These are phyloP conservation scores for Syzygium oleosum DNA, from an alignment of 345 rosid species.

Conservation along the genomic window DNA sequence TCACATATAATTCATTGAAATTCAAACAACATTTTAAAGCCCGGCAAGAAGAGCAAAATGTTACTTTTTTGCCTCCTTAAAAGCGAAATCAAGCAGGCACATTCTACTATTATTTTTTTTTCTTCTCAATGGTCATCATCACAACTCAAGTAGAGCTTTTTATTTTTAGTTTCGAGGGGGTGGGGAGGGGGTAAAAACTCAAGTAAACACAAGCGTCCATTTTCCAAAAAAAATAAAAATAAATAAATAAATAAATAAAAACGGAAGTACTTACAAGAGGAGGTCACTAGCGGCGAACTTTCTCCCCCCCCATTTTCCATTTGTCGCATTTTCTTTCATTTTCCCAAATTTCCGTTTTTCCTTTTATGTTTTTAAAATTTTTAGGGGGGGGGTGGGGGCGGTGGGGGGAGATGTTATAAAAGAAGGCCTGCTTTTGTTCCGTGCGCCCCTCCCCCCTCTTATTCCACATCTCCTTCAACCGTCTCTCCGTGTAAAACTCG, in stretches of 20 bases:
- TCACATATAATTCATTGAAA: not conserved
- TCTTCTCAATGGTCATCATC: not conserved
- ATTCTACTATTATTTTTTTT: not conserved
- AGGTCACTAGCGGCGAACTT: not conserved
- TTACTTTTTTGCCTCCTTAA: not conserved
- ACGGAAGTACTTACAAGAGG: not conserved
- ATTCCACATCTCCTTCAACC: conserved; percentile 16
- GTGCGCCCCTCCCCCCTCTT: no score
- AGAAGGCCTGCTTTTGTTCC: not conserved
- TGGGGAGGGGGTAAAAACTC: not conserved
- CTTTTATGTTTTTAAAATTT: not conserved
- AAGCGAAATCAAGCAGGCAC: not conserved
- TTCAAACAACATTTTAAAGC: not conserved
- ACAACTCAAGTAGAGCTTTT: not conserved
- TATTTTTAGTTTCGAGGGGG: no score
- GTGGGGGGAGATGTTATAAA: not conserved
- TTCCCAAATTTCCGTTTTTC: not conserved
- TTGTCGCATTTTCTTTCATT: not conserved
- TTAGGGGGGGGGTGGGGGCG: not conserved
- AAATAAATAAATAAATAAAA: not conserved
- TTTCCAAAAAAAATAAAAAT: rapidly evolving
- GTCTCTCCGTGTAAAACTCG: conserved; percentile 56
- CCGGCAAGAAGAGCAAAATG: not conserved
- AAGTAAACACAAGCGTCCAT: not conserved
- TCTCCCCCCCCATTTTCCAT: not conserved